Percentiles rank a stretch among this genome's conserved stretches.
These are phyloP conservation scores for Globisporangium emineosum DNA, from an alignment of 352 stramenopile species.

Conservation along the genomic window DNA sequence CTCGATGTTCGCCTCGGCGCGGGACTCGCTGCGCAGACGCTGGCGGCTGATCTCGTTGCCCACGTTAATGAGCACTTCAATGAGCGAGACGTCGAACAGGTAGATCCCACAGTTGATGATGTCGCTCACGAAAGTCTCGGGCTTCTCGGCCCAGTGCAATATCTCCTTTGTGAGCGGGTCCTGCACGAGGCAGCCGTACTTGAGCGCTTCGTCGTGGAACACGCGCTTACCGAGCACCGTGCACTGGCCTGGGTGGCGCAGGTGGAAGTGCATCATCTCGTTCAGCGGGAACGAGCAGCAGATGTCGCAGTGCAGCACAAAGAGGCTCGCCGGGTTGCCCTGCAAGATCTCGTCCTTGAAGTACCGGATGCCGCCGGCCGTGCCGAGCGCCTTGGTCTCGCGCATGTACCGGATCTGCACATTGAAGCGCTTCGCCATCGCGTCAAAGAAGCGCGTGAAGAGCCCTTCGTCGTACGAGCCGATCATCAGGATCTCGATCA, in stretches of 20 bases:
- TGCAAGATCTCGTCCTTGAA: conserved; percentile 85
- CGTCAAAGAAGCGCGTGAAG: conserved; percentile 87
- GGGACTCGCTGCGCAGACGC: conserved; percentile 72
- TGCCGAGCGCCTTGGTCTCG: conserved; percentile 79
- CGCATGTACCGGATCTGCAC: conserved; percentile 83
- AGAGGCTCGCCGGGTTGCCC: conserved; percentile 65
- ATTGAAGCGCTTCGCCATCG: conserved; percentile 77
- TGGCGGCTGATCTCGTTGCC: conserved; percentile 80
- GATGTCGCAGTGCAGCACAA: conserved; percentile 85
- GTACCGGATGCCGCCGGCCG: conserved; percentile 76
- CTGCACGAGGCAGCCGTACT: conserved; percentile 84
- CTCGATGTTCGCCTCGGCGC: conserved; percentile 60
- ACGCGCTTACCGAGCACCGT: conserved; percentile 86
- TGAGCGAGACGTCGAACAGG: conserved; percentile 78
- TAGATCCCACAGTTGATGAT: conserved; percentile 91
- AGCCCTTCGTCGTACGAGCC: conserved; percentile 87
- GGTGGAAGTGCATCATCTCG: conserved; percentile 88
- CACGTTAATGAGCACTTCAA: conserved; percentile 74
- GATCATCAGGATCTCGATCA: conserved; percentile 88
- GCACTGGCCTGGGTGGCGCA: conserved; percentile 66
- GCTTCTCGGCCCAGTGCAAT: conserved; percentile 87
- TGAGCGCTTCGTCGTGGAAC: conserved; percentile 86
- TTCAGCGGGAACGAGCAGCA: conserved; percentile 86
- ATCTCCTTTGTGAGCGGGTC: conserved; percentile 80
- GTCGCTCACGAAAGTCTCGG: conserved; percentile 88